Percentiles rank a stretch among this genome's conserved stretches.
These are phyloP conservation scores for Didymella lethalis DNA, from an alignment of 2,329 filamentous ascomycete species.

Conservation along the genomic window DNA sequence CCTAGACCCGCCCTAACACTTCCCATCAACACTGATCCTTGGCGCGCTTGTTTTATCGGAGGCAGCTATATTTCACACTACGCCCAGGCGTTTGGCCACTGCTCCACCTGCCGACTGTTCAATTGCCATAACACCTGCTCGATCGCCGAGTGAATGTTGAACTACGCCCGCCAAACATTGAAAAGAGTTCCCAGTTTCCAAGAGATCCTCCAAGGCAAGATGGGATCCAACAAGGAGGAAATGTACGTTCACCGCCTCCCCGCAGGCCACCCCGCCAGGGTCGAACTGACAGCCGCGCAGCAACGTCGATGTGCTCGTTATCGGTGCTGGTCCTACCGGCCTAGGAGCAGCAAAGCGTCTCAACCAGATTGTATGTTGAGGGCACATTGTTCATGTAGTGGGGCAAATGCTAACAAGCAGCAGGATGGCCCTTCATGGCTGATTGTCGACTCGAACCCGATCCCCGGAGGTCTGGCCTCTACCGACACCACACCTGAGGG, in stretches of 20 bases:
- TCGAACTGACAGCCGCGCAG: slow-evolving; percentile 57
- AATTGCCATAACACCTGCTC: slow-evolving; percentile 29
- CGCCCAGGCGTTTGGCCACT: slow-evolving; percentile 27
- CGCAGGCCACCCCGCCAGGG: slow-evolving; percentile 11
- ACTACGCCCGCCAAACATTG: slow-evolving; percentile 50
- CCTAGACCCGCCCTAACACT: slow-evolving; percentile 21
- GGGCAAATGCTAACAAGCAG: slow-evolving; percentile 37
- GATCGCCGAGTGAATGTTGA: slow-evolving; percentile 47
- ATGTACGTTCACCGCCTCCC: slow-evolving; percentile 50
- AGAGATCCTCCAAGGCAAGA: slow-evolving; percentile 51
- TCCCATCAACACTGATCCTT: slow-evolving; percentile 32
- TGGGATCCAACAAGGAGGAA: slow-evolving; percentile 52
- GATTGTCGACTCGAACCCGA: slow-evolving; percentile 91
- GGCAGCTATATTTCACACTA: slow-evolving; percentile 35
- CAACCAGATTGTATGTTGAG: slow-evolving; percentile 82
- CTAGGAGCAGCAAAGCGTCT: slow-evolving; percentile 97
- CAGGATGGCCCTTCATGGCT: slow-evolving; percentile 94
- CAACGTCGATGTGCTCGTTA: slow-evolving; percentile 95
- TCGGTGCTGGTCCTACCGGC: slow-evolving; percentile 96
- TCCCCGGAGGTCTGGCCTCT: slow-evolving; percentile 91
- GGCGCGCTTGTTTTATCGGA: slow-evolving; percentile 36
- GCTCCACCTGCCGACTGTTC: slow-evolving; percentile 23
- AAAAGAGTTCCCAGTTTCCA: slow-evolving; percentile 54
- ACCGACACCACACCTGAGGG: slow-evolving; percentile 95
- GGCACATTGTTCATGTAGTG: slow-evolving; percentile 2